A percentile compares a stretch with the other conserved stretches of the same genome.
Conservation (phyloP, 2,329 filamentous ascomycete genomes). For the Immersiporthe knoxdaviesiana region DNA sequence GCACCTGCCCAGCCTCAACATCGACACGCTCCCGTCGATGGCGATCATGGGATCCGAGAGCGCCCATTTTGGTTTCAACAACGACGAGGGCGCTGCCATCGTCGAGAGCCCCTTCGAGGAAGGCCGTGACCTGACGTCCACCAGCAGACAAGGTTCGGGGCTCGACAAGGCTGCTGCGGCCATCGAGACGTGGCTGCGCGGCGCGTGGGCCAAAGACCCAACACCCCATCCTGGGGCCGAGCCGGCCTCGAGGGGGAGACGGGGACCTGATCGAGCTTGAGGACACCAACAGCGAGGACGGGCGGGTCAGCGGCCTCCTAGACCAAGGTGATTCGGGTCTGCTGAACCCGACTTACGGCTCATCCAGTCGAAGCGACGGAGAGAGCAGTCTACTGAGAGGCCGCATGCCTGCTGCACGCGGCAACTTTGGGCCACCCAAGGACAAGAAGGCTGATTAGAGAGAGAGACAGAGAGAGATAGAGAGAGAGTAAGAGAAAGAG, state of each 20-base stretch:
- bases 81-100: slow-evolving; percentile 44
- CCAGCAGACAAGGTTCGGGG: slow-evolving; percentile 53
- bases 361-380: slow-evolving; percentile 45
- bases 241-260: slow-evolving; percentile 42
- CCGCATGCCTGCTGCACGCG: slow-evolving; percentile 38
- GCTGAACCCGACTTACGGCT: slow-evolving; percentile 40
- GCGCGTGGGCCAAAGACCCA: slow-evolving; percentile 70
- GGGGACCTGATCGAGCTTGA: slow-evolving; percentile 74
- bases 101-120: slow-evolving; percentile 57
- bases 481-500: slow-evolving; percentile 15
- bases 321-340: slow-evolving; percentile 34
- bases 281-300: slow-evolving; percentile 63
- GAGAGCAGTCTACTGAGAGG: slow-evolving; percentile 43
- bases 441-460: slow-evolving; percentile 52
- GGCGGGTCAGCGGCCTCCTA: slow-evolving; percentile 34
- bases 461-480: background rate
- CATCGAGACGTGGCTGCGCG: slow-evolving; percentile 88
- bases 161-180: slow-evolving; percentile 85
- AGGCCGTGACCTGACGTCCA: slow-evolving; percentile 46
- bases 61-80: slow-evolving; percentile 59
- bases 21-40: slow-evolving; percentile 69
- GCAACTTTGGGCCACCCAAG: slow-evolving; percentile 37
- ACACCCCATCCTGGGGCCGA: slow-evolving; percentile 50
- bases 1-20: slow-evolving; percentile 78
- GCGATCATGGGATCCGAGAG: slow-evolving; percentile 65